Evolutionary conservation across 2,329 filamentous ascomycete species (phyloP), one percentile per base, ranked within the genome.

Genomic region (Colletotrichum acutatum): DNA sequence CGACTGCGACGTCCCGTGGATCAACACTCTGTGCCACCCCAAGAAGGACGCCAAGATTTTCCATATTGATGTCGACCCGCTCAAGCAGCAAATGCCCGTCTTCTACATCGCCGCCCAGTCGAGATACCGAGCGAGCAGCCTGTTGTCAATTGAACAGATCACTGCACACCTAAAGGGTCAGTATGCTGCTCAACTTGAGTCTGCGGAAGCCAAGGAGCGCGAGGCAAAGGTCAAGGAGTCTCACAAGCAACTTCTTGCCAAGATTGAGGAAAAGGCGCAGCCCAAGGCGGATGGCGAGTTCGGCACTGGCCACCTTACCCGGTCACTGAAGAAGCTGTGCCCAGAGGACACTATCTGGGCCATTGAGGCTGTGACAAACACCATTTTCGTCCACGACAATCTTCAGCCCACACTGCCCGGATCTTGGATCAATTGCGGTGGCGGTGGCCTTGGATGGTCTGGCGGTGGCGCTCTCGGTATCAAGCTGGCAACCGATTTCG

Each of bases 1-100:
- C 28, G 93, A 98, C 81, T 97, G 95, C 75, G 95, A 98, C 79
- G 95, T 98, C 0, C 95, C 95, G 0, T 98, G 95, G 95, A 95
- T 98, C 68, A 91, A 92, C n/a, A 97, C 94, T 0, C 90, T 91
- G 19, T 91, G 89, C 81, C 86, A 85, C 75, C 91, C 91, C 0
- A 81, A 81, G 1, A 80, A 83, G 2, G 84, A 86, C 19, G 87
- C 88, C 24, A 86, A 84, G 74, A 83, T 93, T 68, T 92, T 89
- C 82, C 91, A 93, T 77, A 86, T 93, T 56, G 91, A 93, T 76
- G 85, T 91, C 60, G 91, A 93, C 75, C 90, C 91, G 1, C 82
- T 92, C 28, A 93, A 93, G 83, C 90, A 92, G 80, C 88, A 92
- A 80, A 95, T 95, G 86, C 92, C 92, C 0, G 85, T 95, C 22